Conservation (phyloP, 768 basidiomycete genomes). For the Daedaleopsis nitida region DNA sequence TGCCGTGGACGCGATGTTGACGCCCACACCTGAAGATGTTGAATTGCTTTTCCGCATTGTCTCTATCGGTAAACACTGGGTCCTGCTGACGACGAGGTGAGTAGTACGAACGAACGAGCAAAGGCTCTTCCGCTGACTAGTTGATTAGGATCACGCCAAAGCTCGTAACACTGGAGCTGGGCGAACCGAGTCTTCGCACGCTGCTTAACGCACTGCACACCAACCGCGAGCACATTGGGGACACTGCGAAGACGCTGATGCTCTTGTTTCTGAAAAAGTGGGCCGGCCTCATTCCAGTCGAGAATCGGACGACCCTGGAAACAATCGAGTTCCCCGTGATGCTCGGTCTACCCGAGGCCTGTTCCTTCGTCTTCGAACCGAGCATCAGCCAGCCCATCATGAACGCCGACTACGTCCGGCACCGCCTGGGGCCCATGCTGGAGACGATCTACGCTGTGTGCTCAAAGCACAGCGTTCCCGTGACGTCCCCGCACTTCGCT, state of each 20-base stretch:
- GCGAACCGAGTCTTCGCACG: neutral
- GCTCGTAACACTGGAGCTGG: neutral
- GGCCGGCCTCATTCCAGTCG: neutral
- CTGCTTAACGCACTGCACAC: neutral
- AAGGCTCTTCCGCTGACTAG: neutral
- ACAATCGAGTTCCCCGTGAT: neutral
- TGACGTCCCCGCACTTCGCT: neutral
- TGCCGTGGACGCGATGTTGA: neutral
- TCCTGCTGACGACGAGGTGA: no score
- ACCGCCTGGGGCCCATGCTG: neutral
- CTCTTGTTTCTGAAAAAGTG: neutral
- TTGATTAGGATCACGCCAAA: neutral
- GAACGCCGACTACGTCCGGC: neutral
- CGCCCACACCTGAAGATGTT: no score
- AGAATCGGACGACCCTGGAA: neutral
- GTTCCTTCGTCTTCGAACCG: neutral
- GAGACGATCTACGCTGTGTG: neutral
- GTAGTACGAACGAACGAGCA: neutral
- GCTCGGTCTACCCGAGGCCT: neutral
- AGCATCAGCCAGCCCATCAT: neutral
- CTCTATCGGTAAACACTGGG: no score
- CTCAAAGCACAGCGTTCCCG: neutral
- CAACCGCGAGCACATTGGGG: neutral
- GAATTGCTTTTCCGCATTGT: no score
- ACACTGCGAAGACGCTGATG: neutral